These are phyloP conservation scores for Microcyclosporella mali DNA, from an alignment of 2,329 filamentous ascomycete genomes.

Conservation along the genomic window DNA sequence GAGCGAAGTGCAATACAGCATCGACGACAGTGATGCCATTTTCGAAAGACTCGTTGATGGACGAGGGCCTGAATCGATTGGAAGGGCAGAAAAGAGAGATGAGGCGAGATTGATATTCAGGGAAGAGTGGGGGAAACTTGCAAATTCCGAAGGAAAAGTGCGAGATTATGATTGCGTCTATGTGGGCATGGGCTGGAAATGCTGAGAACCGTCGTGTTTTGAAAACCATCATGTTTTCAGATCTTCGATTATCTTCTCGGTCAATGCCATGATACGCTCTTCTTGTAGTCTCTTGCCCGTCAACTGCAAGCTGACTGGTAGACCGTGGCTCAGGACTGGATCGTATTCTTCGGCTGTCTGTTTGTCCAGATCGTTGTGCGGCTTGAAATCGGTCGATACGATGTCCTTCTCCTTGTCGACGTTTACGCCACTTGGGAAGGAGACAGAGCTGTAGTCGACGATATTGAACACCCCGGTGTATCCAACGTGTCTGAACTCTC, in stretches of 20 bases:
- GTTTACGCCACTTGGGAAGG: slow-evolving; percentile 38
- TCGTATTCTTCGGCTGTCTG: slow-evolving; percentile 32
- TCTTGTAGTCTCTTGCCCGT: slow-evolving; percentile 31
- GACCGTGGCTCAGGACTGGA: slow-evolving; percentile 35
- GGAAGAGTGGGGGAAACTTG: slow-evolving; percentile 35
- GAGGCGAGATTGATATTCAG: slow-evolving; percentile 29
- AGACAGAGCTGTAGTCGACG: slow-evolving; percentile 42
- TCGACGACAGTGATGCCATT: slow-evolving; percentile 16
- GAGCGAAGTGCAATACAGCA: background rate
- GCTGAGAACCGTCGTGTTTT: background rate
- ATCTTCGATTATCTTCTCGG: slow-evolving; percentile 22
- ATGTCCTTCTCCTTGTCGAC: slow-evolving; percentile 37
- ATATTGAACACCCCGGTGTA: slow-evolving; percentile 42
- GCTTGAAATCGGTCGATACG: slow-evolving; percentile 18
- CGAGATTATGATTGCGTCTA: slow-evolving; percentile 37
- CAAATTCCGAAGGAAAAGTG: slow-evolving; percentile 32
- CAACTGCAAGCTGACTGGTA: slow-evolving; percentile 35
- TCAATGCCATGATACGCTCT: slow-evolving; percentile 33
- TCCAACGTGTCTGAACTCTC: slow-evolving; percentile 41
- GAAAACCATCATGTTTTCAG: slow-evolving; percentile 8
- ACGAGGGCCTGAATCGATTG: slow-evolving; percentile 24
- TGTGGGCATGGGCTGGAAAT: slow-evolving; percentile 29
- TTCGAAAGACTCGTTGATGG: slow-evolving; percentile 32
- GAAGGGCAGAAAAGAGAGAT: slow-evolving; percentile 27
- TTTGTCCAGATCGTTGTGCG: slow-evolving; percentile 36